These are phyloP conservation scores for Drosera spatulata DNA, from an alignment of 179 eudicot species.

Conservation along the genomic window DNA sequence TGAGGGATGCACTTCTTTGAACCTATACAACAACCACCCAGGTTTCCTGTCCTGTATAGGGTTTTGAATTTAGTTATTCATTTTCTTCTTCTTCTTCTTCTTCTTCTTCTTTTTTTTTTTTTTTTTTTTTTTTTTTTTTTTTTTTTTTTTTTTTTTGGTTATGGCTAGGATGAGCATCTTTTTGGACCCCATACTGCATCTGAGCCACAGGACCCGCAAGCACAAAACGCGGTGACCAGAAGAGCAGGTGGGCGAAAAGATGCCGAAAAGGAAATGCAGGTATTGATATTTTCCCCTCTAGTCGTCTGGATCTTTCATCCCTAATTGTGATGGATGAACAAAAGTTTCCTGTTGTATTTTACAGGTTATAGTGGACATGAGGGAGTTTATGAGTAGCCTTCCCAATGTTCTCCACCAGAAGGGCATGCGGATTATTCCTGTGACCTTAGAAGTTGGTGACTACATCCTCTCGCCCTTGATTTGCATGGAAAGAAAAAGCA, in stretches of 20 bases:
- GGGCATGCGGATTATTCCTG: constrained; percentile 93
- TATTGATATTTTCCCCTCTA: constrained; percentile 13
- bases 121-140: constrained; percentile 9
- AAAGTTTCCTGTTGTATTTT: neutral
- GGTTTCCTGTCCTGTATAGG: too few species aligned
- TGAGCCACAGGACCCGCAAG: constrained; percentile 37
- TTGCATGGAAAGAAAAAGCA: constrained; percentile 96
- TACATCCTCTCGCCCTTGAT: constrained; percentile 85
- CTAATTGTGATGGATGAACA: neutral
- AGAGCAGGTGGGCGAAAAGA: constrained; percentile 96
- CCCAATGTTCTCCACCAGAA: constrained; percentile 98
- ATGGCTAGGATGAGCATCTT: constrained; percentile 60
- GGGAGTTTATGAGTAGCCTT: constrained; percentile 99
- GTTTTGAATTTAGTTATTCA: too few species aligned
- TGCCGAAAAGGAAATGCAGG: constrained; percentile 77
- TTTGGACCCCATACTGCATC: constrained; percentile 40
- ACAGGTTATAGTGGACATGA: constrained; percentile 96
- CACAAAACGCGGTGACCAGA: constrained; percentile 71
- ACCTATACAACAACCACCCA: neutral
- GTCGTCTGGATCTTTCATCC: neutral
- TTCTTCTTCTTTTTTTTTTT: constrained; percentile 7
- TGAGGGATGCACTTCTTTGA: neutral
- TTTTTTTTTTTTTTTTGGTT: constrained; percentile 8
- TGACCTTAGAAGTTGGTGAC: constrained; percentile 95
- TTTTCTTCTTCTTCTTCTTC: too few species aligned